Percentiles rank a stretch among this genome's conserved stretches.
Conservation (phyloP, 2,329 filamentous ascomycete genomes). For the Madurella fahalii region DNA sequence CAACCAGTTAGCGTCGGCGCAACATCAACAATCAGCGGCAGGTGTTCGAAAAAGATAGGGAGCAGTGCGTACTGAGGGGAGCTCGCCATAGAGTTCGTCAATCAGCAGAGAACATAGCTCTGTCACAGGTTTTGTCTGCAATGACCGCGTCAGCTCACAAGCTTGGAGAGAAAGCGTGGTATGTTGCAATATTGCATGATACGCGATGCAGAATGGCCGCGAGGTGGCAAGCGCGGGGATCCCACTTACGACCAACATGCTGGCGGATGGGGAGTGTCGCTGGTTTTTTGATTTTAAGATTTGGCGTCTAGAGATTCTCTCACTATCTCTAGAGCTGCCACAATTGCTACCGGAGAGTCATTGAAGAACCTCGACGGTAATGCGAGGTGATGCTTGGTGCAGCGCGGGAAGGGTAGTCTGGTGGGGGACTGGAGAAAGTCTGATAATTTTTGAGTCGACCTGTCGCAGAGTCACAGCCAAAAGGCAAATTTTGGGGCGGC, state of each 20-base stretch:
- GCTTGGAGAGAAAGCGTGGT: background rate
- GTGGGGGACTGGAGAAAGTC: slow-evolving; percentile 23
- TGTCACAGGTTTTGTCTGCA: slow-evolving; percentile 66
- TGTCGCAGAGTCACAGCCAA: slow-evolving; percentile 13
- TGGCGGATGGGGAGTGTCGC: slow-evolving; percentile 17
- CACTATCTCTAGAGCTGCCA: slow-evolving; percentile 73
- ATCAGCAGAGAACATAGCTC: slow-evolving; percentile 90
- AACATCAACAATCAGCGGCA: background rate
- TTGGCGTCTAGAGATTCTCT: slow-evolving; percentile 69
- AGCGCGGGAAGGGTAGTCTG: slow-evolving; percentile 20
- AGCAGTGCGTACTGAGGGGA: slow-evolving; percentile 70
- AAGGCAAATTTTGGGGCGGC: slow-evolving; percentile 9
- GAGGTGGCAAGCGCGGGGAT: background rate
- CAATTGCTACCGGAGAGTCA: slow-evolving; percentile 65
- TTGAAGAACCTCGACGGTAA: slow-evolving; percentile 40
- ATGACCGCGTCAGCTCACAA: slow-evolving; percentile 24
- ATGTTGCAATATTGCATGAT: background rate
- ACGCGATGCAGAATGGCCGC: background rate
- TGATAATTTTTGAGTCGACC: slow-evolving; percentile 21
- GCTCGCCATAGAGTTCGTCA: slow-evolving; percentile 83
- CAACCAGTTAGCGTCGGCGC: slow-evolving; percentile 3
- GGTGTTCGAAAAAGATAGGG: background rate
- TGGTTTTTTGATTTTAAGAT: slow-evolving; percentile 18
- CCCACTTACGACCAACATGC: slow-evolving; percentile 35
- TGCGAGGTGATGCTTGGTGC: slow-evolving; percentile 20